Evolutionary conservation across 2,329 filamentous ascomycete species (phyloP).

Genomic region (Coniochaeta sp.): DNA sequence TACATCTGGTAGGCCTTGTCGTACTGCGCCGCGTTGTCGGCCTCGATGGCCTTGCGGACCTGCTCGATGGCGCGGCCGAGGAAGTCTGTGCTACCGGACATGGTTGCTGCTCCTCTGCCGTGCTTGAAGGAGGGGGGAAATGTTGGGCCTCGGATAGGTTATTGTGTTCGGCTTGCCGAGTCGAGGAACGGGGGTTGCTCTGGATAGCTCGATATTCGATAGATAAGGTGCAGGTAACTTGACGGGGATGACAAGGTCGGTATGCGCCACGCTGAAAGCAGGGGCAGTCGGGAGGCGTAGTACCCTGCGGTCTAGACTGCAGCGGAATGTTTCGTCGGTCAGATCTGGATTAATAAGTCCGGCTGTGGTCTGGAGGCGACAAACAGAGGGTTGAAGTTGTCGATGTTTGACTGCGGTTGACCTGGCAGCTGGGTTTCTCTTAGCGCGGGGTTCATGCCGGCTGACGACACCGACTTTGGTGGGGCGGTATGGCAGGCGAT

Average conservation of each 20-base stretch:
- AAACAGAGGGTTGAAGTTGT: not conserved
- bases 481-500: not conserved
- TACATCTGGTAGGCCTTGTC: constrained; percentile 95
- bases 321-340: not conserved
- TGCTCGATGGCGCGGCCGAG: constrained; percentile 92
- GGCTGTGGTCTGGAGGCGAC: not conserved
- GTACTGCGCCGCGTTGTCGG: constrained; percentile 92
- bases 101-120: constrained; percentile 31
- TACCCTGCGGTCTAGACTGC: not conserved
- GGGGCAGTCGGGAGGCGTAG: not conserved
- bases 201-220: not conserved
- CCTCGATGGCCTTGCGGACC: constrained; percentile 96
- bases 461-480: not conserved
- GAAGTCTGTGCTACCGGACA: constrained; percentile 90
- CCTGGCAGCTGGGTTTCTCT: not conserved
- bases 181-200: no score
- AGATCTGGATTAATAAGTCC: not conserved
- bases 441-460: not conserved
- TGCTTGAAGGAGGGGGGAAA: no score
- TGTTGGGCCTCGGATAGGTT: not conserved
- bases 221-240: not conserved
- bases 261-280: not conserved
- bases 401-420: not conserved
- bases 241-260: not conserved
- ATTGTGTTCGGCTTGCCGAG: not conserved